Base-by-base conservation (phyloP, 2,329 filamentous ascomycete species). In the Alternaria longipes region DNA sequence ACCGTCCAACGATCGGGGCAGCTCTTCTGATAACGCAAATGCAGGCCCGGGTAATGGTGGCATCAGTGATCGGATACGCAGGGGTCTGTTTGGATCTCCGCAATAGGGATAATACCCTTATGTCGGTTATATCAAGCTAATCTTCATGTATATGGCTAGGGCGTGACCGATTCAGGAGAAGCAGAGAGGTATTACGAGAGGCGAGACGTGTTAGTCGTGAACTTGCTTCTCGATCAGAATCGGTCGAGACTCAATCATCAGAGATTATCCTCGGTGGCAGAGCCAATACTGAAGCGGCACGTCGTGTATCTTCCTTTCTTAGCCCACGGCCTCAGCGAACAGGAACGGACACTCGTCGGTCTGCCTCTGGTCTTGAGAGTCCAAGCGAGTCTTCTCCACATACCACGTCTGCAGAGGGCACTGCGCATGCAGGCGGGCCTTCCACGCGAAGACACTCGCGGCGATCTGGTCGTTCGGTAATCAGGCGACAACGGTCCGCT, bases 11-110 rank as follows among this genome's bases (percentile, higher is more conserved):
- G 45, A 26, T 18, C 52, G 54, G 53, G 18, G 56, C 56, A 38
- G 41, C 55, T 44, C 47, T 20, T 59, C 65, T 32, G 56, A 60
- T 59, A 55, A 65, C 24, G 53, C 60, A 26, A 63, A 63, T 20
- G 40, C 67, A 51, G 56, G 55, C 30, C 52, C 62, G 24, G 59
- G 59, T 36, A 67, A 65, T 18, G 50, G 66, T 18, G 68, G 72
- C 32, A 63, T 76, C 20, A 65, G 72, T 46, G 74, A 74, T 24
- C 67, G 73, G 55, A 61, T 76, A 62, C 73, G 74, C 50, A 72
- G 75, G 71, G 73, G 75, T 76, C 69, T 65, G 73, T 78, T 74
- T 70, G 74, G 70, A 46, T 63, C 71, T 66, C 64, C 65, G 42
- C 59, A 61, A 47, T 69, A 52, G 62, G 32, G 49, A 26, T 36